A percentile compares a stretch with the other conserved stretches of the same genome.
Evolutionary conservation across 495 filamentous ascomycete species (phyloP).

Genomic region (Tuber aestivum): DNA sequence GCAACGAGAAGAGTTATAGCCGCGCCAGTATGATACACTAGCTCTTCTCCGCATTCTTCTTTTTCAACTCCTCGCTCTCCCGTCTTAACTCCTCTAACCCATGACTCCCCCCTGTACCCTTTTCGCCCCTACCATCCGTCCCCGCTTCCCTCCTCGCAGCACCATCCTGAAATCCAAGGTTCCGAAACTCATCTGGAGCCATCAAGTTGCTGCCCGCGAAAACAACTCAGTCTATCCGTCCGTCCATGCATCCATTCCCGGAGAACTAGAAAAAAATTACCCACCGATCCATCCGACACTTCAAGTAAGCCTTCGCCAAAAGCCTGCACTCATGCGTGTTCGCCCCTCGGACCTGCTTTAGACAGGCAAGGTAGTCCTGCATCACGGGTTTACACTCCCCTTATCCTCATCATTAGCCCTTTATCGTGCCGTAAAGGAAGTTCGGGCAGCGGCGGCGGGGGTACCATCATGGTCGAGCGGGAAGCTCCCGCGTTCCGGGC

Average conservation of each 20-base stretch:
- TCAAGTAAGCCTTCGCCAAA: constrained; percentile 78
- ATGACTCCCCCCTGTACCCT: neutral
- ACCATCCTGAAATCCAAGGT: constrained; percentile 70
- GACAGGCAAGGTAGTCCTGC: constrained; percentile 71
- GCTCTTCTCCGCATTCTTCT: constrained; percentile 17
- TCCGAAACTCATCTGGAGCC: constrained; percentile 88
- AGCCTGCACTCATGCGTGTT: constrained; percentile 80
- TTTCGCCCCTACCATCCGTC: neutral
- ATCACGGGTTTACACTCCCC: constrained; percentile 92
- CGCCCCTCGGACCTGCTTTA: constrained; percentile 70
- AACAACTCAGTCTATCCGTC: constrained; percentile 6
- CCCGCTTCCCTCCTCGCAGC: neutral
- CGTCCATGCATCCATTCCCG: constrained; percentile 7
- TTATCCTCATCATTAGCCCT: constrained; percentile 41
- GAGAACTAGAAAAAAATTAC: constrained; percentile 41
- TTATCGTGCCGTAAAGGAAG: neutral
- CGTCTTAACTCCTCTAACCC: constrained; percentile 36
- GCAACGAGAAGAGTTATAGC: neutral
- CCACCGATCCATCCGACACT: constrained; percentile 91
- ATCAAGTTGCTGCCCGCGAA: constrained; percentile 70
- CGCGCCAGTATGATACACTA: neutral
- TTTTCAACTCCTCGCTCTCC: constrained; percentile 34
- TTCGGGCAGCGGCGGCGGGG: neutral
- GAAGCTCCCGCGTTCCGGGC: constrained; percentile 91
- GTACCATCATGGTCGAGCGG: constrained; percentile 90